A percentile compares a stretch with the other conserved stretches of the same genome.
Conservation (phyloP, 345 rosid species). For the Hevea brasiliensis region DNA sequence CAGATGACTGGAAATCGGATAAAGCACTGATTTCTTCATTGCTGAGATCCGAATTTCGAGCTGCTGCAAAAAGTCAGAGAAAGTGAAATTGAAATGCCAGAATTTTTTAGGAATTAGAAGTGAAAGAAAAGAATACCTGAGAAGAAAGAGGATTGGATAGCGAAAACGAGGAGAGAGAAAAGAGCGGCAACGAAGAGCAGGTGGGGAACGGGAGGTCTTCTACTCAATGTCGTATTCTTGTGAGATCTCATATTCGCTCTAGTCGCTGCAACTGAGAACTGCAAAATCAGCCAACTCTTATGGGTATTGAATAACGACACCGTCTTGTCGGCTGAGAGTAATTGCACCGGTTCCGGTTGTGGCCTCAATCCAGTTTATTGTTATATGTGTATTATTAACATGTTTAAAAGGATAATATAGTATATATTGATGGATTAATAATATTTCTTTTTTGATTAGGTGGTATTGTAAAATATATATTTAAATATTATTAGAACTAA, state of each 20-base stretch:
- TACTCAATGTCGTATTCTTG: constrained; percentile 21
- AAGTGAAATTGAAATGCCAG: constrained; percentile 3
- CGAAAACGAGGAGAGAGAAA: constrained; percentile 59
- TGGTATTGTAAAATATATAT: too few species aligned
- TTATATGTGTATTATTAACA: too few species aligned
- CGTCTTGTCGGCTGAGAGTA: too few species aligned
- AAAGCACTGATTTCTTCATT: constrained; percentile 48
- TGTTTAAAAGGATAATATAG: too few species aligned
- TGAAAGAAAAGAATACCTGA: constrained; percentile 38
- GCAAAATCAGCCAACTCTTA: neutral
- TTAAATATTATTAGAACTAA: too few species aligned
- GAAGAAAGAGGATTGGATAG: constrained; percentile 66
- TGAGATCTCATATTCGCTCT: constrained; percentile 19
- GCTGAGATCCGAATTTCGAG: constrained; percentile 34
- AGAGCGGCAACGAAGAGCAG: constrained; percentile 52
- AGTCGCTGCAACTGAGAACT: neutral
- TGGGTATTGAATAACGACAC: too few species aligned
- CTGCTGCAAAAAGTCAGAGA: constrained; percentile 37
- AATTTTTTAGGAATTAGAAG: neutral
- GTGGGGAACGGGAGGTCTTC: constrained; percentile 53
- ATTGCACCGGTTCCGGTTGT: too few species aligned
- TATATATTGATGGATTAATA: too few species aligned
- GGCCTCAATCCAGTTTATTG: too few species aligned
- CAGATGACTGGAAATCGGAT: constrained; percentile 61
- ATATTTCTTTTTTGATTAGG: too few species aligned